Base-by-base conservation (phyloP, 306 rosid genomes). In the Prunus fruticosa region DNA sequence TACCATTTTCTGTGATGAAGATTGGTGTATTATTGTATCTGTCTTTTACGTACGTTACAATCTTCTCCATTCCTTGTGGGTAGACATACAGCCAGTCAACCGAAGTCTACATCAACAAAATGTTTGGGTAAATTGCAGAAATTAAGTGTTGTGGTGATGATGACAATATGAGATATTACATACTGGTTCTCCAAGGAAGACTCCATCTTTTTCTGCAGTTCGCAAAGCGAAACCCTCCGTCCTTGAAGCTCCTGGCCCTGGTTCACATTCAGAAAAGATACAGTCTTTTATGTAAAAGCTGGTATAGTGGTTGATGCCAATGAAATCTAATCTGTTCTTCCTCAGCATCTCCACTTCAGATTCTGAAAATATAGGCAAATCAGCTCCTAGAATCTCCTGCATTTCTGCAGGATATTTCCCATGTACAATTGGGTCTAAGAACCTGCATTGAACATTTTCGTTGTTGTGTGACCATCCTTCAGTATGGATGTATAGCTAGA, bases 1-100 rank as follows among this genome's bases (percentile, higher is more conserved):
- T 65, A 90, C 97, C 97, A 72, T 93, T 88, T 89, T 93, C 94
- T 30, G 94, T 86, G 11, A 93, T 78, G 78, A 89, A 87, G 79
- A 91, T 82, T 25, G 91, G 95, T 68, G 77, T 80, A 30, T 93
- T 89, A 23, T 87, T 89, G 88, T 93, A 91, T 76, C 93, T 87
- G 60, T 85, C 84, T 67, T 80, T 89, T 69, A 88, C 72, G 72
- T 90, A 89, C 2, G 83, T 82, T 3, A 90, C 73, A 0, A 76
- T 77, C 72, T 89, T 91, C 41, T 86, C 88, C 94, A 90, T 80
- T 76, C 94, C 96, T 78, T 82, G 80, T 47, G 98, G 96, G 74
- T 79, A 43, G 25, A 89, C 85, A 80, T 79, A 82, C 56, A 86
- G 41, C 94, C 96, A 86, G 49, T 79, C 86, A 71, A 85, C 49